Percentiles rank a stretch among this genome's conserved stretches.
Evolutionary conservation across 331 rosid genomes (phyloP).

Genomic region (Arachis monticola): DNA sequence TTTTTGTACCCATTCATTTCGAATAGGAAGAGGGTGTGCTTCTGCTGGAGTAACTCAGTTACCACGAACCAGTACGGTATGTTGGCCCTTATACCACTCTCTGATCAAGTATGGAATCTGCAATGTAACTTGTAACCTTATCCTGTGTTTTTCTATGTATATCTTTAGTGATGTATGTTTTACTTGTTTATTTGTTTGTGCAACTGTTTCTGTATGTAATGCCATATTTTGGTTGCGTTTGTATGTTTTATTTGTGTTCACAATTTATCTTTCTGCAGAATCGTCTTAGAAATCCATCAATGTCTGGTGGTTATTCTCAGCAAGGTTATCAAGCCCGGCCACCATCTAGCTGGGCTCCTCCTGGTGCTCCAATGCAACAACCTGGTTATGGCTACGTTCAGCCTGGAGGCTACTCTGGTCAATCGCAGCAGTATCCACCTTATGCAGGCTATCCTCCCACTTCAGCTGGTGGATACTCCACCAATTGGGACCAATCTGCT

Average conservation of each 20-base stretch:
- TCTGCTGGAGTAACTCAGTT: constrained; percentile 99
- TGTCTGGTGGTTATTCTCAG: constrained; percentile 89
- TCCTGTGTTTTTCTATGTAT: neutral
- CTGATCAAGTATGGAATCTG: constrained; percentile 67
- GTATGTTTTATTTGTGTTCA: constrained; percentile 48
- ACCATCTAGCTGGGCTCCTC: constrained; percentile 81
- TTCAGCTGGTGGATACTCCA: constrained; percentile 76
- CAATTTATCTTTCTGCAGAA: constrained; percentile 69
- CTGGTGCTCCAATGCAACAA: constrained; percentile 78
- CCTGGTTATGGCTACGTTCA: constrained; percentile 91
- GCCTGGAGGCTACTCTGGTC: constrained; percentile 83
- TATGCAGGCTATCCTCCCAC: constrained; percentile 83
- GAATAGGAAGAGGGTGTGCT: constrained; percentile 97
- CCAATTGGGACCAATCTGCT: constrained; percentile 87
- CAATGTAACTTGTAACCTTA: constrained; percentile 31
- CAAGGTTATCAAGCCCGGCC: constrained; percentile 98
- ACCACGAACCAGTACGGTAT: constrained; percentile 93
- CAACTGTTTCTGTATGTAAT: constrained; percentile 31
- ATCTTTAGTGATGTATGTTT: neutral
- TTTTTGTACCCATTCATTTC: constrained; percentile 83
- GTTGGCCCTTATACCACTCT: constrained; percentile 81
- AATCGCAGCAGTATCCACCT: constrained; percentile 72
- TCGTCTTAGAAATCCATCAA: constrained; percentile 76
- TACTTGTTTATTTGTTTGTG: constrained; percentile 36
- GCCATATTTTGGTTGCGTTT: constrained; percentile 42